phyloP scores from a whole-genome alignment of 768 basidiomycete species.

The Lepiota subincarnata region DNA sequence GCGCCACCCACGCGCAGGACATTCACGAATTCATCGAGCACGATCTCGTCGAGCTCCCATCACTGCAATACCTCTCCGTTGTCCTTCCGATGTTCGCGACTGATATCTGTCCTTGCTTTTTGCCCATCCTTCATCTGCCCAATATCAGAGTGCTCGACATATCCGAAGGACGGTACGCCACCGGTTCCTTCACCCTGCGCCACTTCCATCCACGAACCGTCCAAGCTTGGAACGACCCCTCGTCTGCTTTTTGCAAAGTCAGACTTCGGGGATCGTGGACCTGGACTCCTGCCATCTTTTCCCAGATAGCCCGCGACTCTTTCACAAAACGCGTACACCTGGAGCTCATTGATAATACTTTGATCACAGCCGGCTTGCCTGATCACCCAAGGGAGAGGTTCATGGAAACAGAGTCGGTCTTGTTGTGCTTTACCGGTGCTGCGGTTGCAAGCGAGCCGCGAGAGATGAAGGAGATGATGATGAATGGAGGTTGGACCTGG shows the following conservation, averaged over 20 bases:
- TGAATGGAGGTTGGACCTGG: too few species aligned
- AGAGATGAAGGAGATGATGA: too few species aligned
- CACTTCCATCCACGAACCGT: conserved; percentile 10
- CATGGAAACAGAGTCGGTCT: too few species aligned
- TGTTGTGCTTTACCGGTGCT: too few species aligned
- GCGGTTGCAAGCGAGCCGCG: too few species aligned
- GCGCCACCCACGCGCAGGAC: background rate
- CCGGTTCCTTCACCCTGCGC: background rate
- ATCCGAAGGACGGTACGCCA: background rate
- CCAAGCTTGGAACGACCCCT: conserved; percentile 13
- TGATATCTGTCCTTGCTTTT: conserved; percentile 17
- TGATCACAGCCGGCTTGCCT: too few species aligned
- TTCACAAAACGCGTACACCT: too few species aligned
- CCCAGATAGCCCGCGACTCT: background rate
- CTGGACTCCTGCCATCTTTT: background rate
- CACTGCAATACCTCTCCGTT: conserved; percentile 22
- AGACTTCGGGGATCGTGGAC: background rate
- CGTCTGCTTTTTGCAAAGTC: conserved; percentile 1
- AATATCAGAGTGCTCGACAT: conserved; percentile 31
- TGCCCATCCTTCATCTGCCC: conserved; percentile 19
- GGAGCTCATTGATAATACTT: too few species aligned
- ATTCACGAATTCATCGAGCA: background rate
- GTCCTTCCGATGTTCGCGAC: conserved; percentile 15
- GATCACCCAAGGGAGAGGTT: too few species aligned
- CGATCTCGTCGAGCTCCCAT: conserved; percentile 17